A percentile compares a stretch with the other conserved stretches of the same genome.
Conservation (phyloP, 1,284 basidiomycete genomes). For the Fomitopsis pinicola region DNA sequence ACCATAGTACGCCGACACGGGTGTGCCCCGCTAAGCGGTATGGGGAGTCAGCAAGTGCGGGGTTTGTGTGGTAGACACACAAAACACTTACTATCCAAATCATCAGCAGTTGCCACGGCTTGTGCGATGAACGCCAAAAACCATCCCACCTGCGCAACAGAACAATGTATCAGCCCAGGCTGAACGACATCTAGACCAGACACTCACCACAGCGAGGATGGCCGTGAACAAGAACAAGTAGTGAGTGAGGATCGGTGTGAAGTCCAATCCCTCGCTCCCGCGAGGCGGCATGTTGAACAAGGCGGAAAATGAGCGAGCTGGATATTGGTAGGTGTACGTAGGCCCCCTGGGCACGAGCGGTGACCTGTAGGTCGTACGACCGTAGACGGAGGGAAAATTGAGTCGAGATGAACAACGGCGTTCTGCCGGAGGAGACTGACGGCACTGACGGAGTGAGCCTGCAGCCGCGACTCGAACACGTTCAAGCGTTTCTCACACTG, state of each 20-base stretch:
- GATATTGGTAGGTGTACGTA: neutral
- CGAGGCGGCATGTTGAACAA: constrained; percentile 40
- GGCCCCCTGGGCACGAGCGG: neutral
- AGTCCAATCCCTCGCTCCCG: constrained; percentile 63
- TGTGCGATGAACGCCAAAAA: constrained; percentile 90
- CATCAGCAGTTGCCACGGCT: constrained; percentile 54
- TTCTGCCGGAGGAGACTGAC: neutral
- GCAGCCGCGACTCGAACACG: constrained; percentile 3
- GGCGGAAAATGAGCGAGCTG: neutral
- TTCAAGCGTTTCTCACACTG: constrained; percentile 6
- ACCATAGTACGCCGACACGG: constrained; percentile 79
- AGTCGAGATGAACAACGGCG: neutral
- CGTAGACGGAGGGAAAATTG: neutral
- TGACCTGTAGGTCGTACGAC: constrained; percentile 1
- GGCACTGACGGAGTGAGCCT: neutral
- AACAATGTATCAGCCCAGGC: constrained; percentile 1
- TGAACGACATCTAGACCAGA: neutral
- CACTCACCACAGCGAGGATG: constrained; percentile 70
- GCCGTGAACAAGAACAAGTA: constrained; percentile 88
- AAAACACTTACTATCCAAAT: constrained; percentile 40
- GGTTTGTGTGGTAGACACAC: neutral
- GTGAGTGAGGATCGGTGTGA: constrained; percentile 84
- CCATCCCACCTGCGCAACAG: constrained; percentile 69
- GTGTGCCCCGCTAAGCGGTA: constrained; percentile 34
- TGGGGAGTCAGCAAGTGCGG: constrained; percentile 3